Percentiles rank a stretch among this genome's conserved stretches.
Conservation (phyloP, 1,284 basidiomycete species). For the Takashimella tepidaria region DNA sequence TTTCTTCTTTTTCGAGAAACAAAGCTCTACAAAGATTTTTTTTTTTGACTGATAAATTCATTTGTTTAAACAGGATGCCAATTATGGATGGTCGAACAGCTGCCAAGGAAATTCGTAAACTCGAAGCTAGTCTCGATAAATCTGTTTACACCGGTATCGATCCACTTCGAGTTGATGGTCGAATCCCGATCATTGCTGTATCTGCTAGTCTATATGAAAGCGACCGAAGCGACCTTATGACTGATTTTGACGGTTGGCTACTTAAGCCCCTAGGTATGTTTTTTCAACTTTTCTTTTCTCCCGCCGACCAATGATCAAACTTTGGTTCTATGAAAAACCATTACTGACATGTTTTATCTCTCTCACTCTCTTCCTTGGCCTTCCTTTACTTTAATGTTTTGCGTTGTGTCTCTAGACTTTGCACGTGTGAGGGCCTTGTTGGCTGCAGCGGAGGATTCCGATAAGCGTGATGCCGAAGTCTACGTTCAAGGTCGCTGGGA, state of each 20-base stretch:
- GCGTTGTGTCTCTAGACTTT: constrained; percentile 59
- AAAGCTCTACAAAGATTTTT: background rate
- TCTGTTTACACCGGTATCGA: constrained; percentile 8
- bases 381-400: too few species aligned
- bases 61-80: constrained; percentile 60
- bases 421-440: constrained; percentile 61
- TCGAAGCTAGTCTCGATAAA: constrained; percentile 50
- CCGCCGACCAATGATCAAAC: background rate
- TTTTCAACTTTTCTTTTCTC: too few species aligned
- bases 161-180: constrained; percentile 55
- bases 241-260: constrained; percentile 79
- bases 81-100: constrained; percentile 73
- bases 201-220: constrained; percentile 67
- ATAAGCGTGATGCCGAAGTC: constrained; percentile 55
- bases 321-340: too few species aligned
- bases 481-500: constrained; percentile 67
- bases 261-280: constrained; percentile 64
- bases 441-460: constrained; percentile 56
- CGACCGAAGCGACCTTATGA: constrained; percentile 58
- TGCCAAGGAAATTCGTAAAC: constrained; percentile 61
- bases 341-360: too few species aligned
- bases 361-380: too few species aligned
- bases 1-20: background rate
- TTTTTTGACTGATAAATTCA: background rate
- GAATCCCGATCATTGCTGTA: constrained; percentile 78